These are phyloP conservation scores for Fusarium sp. DNA, from an alignment of 2,329 filamentous ascomycete species.

Conservation along the genomic window DNA sequence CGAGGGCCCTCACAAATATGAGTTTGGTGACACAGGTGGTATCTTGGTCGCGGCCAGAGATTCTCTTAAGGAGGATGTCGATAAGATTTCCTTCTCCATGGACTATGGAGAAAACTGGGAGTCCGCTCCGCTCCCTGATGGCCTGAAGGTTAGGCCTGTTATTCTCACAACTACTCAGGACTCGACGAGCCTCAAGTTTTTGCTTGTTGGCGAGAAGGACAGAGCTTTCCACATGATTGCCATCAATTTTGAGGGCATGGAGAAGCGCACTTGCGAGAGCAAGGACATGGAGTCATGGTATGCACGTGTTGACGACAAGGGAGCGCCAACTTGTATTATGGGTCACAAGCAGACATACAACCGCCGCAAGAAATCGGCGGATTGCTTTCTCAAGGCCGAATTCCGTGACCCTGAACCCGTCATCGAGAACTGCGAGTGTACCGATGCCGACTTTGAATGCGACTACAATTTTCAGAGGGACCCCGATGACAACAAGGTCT, in stretches of 20 bases:
- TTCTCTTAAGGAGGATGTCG: constrained; percentile 68
- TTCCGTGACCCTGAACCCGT: constrained; percentile 81
- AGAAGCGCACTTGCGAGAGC: constrained; percentile 80
- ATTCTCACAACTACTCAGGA: constrained; percentile 89
- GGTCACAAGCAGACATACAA: constrained; percentile 90
- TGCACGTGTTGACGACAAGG: constrained; percentile 81
- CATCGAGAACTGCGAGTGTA: constrained; percentile 82
- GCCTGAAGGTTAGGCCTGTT: constrained; percentile 73
- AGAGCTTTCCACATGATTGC: constrained; percentile 72
- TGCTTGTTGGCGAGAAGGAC: constrained; percentile 73
- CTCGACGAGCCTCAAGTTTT: constrained; percentile 90
- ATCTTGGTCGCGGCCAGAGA: constrained; percentile 86
- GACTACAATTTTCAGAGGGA: constrained; percentile 87
- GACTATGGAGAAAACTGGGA: constrained; percentile 91
- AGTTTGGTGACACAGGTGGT: constrained; percentile 93
- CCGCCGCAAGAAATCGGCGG: constrained; percentile 84
- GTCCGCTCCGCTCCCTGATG: constrained; percentile 71
- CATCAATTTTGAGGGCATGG: constrained; percentile 84
- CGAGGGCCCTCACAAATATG: constrained; percentile 90
- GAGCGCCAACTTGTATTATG: constrained; percentile 90
- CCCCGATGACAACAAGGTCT: constrained; percentile 72
- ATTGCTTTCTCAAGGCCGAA: constrained; percentile 88
- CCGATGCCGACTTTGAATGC: constrained; percentile 89
- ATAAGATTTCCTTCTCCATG: constrained; percentile 77
- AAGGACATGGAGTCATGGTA: constrained; percentile 89